phyloP scores from a whole-genome alignment of 768 basidiomycete genomes.

The Lactarius hengduanensis region DNA sequence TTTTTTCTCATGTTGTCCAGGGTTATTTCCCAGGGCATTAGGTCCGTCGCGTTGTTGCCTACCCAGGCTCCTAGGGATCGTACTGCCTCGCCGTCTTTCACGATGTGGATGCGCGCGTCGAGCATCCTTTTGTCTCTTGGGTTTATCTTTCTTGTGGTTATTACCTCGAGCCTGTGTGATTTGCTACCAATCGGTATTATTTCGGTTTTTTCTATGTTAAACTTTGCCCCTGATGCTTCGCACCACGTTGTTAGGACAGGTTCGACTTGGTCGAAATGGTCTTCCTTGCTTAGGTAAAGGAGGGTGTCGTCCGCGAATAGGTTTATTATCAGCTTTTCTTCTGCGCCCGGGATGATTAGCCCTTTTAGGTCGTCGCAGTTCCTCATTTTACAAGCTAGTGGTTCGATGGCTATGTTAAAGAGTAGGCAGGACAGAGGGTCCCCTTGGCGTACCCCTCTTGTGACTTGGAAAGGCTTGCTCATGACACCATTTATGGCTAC shows the following conservation, averaged over 20 bases:
- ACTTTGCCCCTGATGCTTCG: slow-evolving; percentile 40
- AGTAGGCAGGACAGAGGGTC: slow-evolving; percentile 11
- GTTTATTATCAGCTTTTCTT: not conserved
- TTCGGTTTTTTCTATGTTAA: slow-evolving; percentile 44
- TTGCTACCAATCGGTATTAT: slow-evolving; percentile 38
- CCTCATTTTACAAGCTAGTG: not conserved
- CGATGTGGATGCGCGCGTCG: not conserved
- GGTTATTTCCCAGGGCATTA: no score
- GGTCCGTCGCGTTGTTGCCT: not conserved
- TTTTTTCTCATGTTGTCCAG: no score
- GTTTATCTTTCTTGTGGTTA: not conserved
- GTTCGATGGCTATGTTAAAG: slow-evolving; percentile 17
- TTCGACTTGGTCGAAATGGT: slow-evolving; percentile 34
- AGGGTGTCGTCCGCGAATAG: slow-evolving; percentile 6
- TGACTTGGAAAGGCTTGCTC: not conserved
- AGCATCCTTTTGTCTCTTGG: no score
- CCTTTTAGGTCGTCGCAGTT: not conserved
- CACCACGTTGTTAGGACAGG: slow-evolving; percentile 42
- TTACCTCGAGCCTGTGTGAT: slow-evolving; percentile 13
- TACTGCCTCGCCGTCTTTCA: not conserved
- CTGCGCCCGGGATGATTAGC: not conserved
- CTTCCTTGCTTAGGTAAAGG: slow-evolving; percentile 34
- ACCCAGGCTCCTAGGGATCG: not conserved
- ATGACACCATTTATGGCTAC: not conserved
- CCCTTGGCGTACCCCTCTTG: slow-evolving; percentile 9